Percentiles rank a stretch among this genome's conserved stretches.
These are phyloP conservation scores for Eutypella sp. DNA, from an alignment of 2,329 filamentous ascomycete species.

Conservation along the genomic window DNA sequence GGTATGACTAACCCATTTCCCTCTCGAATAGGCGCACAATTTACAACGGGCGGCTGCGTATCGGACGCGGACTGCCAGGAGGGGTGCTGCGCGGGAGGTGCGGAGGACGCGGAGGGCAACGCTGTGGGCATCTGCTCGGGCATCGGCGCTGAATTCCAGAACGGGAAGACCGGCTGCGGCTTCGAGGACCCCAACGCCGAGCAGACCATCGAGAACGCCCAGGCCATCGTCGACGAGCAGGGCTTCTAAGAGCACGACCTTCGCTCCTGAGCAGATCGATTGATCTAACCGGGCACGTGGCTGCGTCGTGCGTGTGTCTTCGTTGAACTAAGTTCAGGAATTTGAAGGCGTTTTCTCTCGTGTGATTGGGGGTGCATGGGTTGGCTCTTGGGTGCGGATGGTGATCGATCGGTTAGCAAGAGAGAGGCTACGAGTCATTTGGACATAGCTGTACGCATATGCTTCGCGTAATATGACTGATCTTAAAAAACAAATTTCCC, in stretches of 20 bases:
- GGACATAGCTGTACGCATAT: too few species aligned
- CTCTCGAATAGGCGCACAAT: slow-evolving; percentile 20
- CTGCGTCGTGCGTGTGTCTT: too few species aligned
- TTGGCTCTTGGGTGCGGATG: too few species aligned
- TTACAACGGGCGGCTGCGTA: slow-evolving; percentile 33
- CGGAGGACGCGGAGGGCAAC: slow-evolving; percentile 18
- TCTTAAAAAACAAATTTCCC: too few species aligned
- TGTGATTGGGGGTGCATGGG: too few species aligned
- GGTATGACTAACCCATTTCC: background rate
- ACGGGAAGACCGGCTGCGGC: slow-evolving; percentile 32
- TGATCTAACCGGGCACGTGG: too few species aligned
- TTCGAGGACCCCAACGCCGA: slow-evolving; percentile 31
- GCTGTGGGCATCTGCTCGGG: slow-evolving; percentile 30
- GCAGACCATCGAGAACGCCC: slow-evolving; percentile 22
- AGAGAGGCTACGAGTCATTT: too few species aligned
- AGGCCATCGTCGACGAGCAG: slow-evolving; percentile 29
- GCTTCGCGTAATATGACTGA: too few species aligned
- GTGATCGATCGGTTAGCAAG: too few species aligned
- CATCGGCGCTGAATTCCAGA: slow-evolving; percentile 29
- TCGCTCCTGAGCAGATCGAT: too few species aligned
- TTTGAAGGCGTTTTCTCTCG: too few species aligned
- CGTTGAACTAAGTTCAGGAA: too few species aligned
- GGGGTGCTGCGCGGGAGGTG: slow-evolving; percentile 28
- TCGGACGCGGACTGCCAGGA: slow-evolving; percentile 29
- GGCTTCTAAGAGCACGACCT: slow-evolving; percentile 26